These are phyloP conservation scores for Fusarium sterilihyphosum DNA, from an alignment of 2,329 filamentous ascomycete genomes.

Conservation along the genomic window DNA sequence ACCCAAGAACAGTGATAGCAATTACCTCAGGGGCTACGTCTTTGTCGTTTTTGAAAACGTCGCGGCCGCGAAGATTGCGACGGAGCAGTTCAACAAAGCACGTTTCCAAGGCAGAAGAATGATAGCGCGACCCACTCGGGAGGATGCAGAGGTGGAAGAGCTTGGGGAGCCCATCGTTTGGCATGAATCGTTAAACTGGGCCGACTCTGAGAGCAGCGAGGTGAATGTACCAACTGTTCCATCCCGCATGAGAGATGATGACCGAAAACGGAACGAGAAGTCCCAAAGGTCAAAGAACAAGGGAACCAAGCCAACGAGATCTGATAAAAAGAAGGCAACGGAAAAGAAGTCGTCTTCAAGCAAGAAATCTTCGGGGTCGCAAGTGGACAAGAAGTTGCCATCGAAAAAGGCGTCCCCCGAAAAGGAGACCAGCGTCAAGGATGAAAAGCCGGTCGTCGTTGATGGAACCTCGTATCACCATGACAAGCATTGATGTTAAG, in stretches of 20 bases:
- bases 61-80: slow-evolving; percentile 34
- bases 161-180: not conserved
- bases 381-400: slow-evolving; percentile 23
- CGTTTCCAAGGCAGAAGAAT: slow-evolving; percentile 42
- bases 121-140: slow-evolving; percentile 33
- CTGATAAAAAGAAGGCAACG: slow-evolving; percentile 16
- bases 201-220: not conserved
- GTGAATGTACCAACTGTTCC: slow-evolving; percentile 10
- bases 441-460: slow-evolving; percentile 25
- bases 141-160: slow-evolving; percentile 26
- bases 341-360: slow-evolving; percentile 19
- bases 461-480: slow-evolving; percentile 31
- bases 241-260: slow-evolving; percentile 4
- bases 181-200: not conserved
- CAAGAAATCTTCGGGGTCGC: slow-evolving; percentile 11
- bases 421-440: slow-evolving; percentile 14
- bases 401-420: slow-evolving; percentile 10
- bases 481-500: slow-evolving; percentile 3
- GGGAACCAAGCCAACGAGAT: slow-evolving; percentile 13
- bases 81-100: slow-evolving; percentile 41
- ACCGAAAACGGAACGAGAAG: slow-evolving; percentile 5
- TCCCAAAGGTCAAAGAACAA: slow-evolving; percentile 26
- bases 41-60: slow-evolving; percentile 39
- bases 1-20: slow-evolving; percentile 35
- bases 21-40: slow-evolving; percentile 41